Percentiles rank a stretch among this genome's conserved stretches.
These are phyloP conservation scores for Garcia nutans DNA, from an alignment of 345 rosid species.

Conservation along the genomic window DNA sequence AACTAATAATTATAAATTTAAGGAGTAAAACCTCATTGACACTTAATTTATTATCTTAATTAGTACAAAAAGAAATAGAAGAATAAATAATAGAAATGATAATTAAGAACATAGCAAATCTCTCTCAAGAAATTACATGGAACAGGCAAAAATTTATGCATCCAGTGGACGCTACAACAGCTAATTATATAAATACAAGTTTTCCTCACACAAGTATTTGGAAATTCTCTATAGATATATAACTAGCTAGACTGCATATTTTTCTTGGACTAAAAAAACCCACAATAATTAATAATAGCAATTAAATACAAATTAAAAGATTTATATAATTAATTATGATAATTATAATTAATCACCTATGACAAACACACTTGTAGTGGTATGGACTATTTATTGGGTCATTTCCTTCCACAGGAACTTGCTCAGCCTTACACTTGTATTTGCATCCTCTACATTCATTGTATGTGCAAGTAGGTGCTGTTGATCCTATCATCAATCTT, in stretches of 20 bases:
- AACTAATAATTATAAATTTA: too few relatives aligned
- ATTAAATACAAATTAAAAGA: background rate
- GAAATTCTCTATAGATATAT: too few relatives aligned
- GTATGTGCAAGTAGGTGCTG: constrained; percentile 85
- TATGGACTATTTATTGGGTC: constrained; percentile 89
- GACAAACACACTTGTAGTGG: constrained; percentile 89
- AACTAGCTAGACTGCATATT: too few relatives aligned
- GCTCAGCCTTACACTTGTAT: constrained; percentile 88
- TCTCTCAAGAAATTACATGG: too few relatives aligned
- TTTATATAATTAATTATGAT: background rate
- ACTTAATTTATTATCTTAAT: too few relatives aligned
- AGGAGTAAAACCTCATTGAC: too few relatives aligned
- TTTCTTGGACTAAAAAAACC: too few relatives aligned
- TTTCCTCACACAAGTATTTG: background rate
- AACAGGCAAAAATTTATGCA: constrained; percentile 9
- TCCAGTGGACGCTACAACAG: constrained; percentile 3
- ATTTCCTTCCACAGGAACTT: constrained; percentile 94
- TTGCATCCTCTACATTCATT: constrained; percentile 96
- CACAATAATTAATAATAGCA: background rate
- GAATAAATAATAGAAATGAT: too few relatives aligned
- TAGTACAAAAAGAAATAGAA: too few relatives aligned
- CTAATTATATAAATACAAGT: background rate
- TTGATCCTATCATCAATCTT: constrained; percentile 83
- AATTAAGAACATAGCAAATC: too few relatives aligned
- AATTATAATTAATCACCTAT: constrained; percentile 32